These are phyloP conservation scores for Rhizoclosmatium sp. DNA, from an alignment of 192 early-diverging fungal species.

Conservation along the genomic window DNA sequence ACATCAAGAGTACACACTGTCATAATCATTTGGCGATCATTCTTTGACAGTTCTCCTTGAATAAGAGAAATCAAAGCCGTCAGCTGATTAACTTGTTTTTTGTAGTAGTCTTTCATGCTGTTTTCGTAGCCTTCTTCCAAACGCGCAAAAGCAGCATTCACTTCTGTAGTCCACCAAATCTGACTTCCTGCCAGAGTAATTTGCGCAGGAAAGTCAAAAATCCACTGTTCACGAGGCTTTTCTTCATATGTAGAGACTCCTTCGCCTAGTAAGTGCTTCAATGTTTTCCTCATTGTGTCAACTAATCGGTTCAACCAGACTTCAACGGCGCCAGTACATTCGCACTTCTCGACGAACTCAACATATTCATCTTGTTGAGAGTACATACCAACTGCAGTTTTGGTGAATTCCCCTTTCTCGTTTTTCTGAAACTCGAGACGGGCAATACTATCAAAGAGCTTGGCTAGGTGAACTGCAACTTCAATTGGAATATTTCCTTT, in stretches of 20 bases:
- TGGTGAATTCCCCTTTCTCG: slow-evolving; percentile 59
- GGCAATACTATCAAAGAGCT: slow-evolving; percentile 68
- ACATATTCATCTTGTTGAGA: slow-evolving; percentile 70
- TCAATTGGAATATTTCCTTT: slow-evolving; percentile 70
- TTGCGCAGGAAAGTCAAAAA: slow-evolving; percentile 73
- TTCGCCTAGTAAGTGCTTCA: slow-evolving; percentile 60
- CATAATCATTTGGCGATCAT: slow-evolving; percentile 74
- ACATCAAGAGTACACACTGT: slow-evolving; percentile 73
- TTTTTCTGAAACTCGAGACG: slow-evolving; percentile 61
- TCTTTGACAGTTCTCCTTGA: slow-evolving; percentile 64
- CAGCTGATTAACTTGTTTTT: slow-evolving; percentile 73
- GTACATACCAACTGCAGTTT: slow-evolving; percentile 72
- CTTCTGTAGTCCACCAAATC: slow-evolving; percentile 78
- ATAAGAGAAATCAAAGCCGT: slow-evolving; percentile 68
- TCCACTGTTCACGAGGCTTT: slow-evolving; percentile 76
- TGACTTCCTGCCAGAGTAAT: slow-evolving; percentile 69
- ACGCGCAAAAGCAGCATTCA: slow-evolving; percentile 66
- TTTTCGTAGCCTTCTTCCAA: slow-evolving; percentile 76
- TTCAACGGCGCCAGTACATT: slow-evolving; percentile 71
- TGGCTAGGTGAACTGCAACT: slow-evolving; percentile 66
- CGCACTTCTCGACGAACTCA: slow-evolving; percentile 59
- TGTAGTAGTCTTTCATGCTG: slow-evolving; percentile 74
- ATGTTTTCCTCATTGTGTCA: slow-evolving; percentile 64
- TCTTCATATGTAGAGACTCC: slow-evolving; percentile 70
- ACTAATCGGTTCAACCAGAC: slow-evolving; percentile 71